Evolutionary conservation across 495 filamentous ascomycete genomes (phyloP).

Genomic region (Xylaria longipes): DNA sequence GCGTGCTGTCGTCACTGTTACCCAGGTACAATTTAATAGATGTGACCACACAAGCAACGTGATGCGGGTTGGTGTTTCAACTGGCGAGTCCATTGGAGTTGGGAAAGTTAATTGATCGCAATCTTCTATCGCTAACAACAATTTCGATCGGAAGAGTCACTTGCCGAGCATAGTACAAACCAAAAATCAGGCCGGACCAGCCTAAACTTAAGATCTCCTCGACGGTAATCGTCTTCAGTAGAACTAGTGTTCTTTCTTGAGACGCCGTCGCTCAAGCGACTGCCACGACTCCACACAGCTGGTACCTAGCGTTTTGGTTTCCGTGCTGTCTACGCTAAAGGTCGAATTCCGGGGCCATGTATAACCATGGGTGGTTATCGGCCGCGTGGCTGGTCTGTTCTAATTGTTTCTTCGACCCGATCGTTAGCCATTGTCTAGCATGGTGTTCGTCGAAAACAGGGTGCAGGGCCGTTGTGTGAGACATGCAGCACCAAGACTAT

Average conservation of each 20-base stretch:
- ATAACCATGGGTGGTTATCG: neutral
- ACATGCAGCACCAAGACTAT: conserved; percentile 13
- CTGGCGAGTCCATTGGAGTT: neutral
- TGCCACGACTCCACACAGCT: neutral
- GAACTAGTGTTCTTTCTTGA: neutral
- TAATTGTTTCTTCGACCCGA: neutral
- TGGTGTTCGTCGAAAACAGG: neutral
- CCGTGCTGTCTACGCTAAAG: neutral
- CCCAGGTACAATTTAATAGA: neutral
- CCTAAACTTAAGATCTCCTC: neutral
- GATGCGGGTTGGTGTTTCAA: conserved; percentile 11
- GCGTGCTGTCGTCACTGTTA: neutral
- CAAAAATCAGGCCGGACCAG: neutral
- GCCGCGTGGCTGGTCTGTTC: neutral
- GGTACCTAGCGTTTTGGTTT: neutral
- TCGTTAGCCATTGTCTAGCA: neutral
- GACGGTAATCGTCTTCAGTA: neutral
- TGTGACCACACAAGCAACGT: neutral
- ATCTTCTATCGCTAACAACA: neutral
- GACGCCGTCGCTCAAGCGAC: neutral
- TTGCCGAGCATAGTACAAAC: neutral
- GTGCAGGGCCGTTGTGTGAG: conserved; percentile 2
- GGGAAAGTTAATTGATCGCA: neutral
- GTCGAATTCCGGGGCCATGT: neutral
- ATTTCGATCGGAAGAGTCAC: neutral